These are phyloP conservation scores for Periconia macrospinosa DNA, from an alignment of 2,329 filamentous ascomycete genomes.

Conservation along the genomic window DNA sequence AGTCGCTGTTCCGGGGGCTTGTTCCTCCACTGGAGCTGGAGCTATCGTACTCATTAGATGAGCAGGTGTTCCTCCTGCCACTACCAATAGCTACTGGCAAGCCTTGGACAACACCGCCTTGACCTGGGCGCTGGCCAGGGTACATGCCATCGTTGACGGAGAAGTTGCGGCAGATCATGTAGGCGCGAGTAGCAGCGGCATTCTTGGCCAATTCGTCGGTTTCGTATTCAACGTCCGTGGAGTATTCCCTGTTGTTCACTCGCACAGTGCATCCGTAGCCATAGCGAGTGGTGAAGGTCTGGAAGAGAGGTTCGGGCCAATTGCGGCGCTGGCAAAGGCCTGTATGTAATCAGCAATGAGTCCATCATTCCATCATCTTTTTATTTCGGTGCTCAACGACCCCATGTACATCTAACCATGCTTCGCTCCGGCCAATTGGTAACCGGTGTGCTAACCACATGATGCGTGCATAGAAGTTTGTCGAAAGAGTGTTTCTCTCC, in stretches of 20 bases:
- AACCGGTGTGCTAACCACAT: slow-evolving; percentile 16
- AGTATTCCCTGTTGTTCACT: slow-evolving; percentile 96
- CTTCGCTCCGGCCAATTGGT: slow-evolving; percentile 10
- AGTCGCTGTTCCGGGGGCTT: slow-evolving; percentile 55
- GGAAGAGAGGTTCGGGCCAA: slow-evolving; percentile 90
- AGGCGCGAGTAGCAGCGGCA: slow-evolving; percentile 92
- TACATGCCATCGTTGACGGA: slow-evolving; percentile 95
- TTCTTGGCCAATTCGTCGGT: slow-evolving; percentile 83
- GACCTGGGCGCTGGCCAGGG: slow-evolving; percentile 57
- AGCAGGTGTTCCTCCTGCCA: slow-evolving; percentile 54
- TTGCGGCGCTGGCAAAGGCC: slow-evolving; percentile 92
- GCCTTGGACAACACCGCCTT: slow-evolving; percentile 60
- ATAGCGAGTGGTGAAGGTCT: slow-evolving; percentile 71
- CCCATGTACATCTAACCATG: slow-evolving; percentile 1
- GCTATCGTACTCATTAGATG: slow-evolving; percentile 54
- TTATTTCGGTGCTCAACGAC: neutral
- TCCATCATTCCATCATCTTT: neutral
- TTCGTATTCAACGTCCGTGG: slow-evolving; percentile 83
- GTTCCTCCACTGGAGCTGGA: slow-evolving; percentile 57
- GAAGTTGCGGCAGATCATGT: slow-evolving; percentile 97
- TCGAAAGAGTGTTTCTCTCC: slow-evolving; percentile 1
- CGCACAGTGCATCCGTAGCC: slow-evolving; percentile 89
- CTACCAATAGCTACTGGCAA: slow-evolving; percentile 66
- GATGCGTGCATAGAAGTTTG: slow-evolving; percentile 3
- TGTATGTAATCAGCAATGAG: slow-evolving; percentile 45